These are phyloP conservation scores for Blumeria graminis DNA, from an alignment of 2,329 filamentous ascomycete genomes.

Conservation along the genomic window DNA sequence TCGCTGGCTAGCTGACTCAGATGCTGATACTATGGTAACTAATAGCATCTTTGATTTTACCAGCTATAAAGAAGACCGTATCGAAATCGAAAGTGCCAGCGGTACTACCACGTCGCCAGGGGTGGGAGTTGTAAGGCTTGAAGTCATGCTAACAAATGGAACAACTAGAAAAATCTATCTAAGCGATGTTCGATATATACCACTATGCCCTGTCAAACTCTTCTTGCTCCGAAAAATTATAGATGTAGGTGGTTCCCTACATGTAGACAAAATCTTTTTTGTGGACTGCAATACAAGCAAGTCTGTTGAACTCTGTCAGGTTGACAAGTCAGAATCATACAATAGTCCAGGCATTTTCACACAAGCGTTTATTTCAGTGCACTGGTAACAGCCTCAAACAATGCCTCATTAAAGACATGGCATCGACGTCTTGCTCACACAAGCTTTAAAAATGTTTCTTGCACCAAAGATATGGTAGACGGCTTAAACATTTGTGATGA, in stretches of 20 bases:
- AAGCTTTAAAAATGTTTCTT: background rate
- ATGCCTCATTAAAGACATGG: background rate
- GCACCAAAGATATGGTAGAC: too few relatives aligned
- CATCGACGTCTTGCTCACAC: background rate
- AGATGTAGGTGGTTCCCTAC: background rate
- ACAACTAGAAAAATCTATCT: background rate
- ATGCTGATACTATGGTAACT: background rate
- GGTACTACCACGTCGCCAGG: background rate
- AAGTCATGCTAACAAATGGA: background rate
- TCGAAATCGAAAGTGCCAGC: background rate
- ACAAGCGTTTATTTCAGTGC: background rate
- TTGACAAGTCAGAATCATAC: background rate
- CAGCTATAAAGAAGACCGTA: background rate
- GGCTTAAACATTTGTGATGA: too few relatives aligned
- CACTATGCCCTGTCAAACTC: background rate
- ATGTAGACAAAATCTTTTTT: background rate
- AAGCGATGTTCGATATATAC: background rate
- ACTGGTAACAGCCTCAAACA: background rate
- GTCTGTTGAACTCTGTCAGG: background rate
- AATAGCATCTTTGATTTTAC: background rate
- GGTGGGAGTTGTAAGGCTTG: background rate
- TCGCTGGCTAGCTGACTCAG: background rate
- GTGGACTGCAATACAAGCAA: background rate
- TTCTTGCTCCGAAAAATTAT: background rate
- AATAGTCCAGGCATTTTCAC: background rate